Base-by-base conservation (phyloP, 495 filamentous ascomycete genomes). In the Aspergillus ostianus region DNA sequence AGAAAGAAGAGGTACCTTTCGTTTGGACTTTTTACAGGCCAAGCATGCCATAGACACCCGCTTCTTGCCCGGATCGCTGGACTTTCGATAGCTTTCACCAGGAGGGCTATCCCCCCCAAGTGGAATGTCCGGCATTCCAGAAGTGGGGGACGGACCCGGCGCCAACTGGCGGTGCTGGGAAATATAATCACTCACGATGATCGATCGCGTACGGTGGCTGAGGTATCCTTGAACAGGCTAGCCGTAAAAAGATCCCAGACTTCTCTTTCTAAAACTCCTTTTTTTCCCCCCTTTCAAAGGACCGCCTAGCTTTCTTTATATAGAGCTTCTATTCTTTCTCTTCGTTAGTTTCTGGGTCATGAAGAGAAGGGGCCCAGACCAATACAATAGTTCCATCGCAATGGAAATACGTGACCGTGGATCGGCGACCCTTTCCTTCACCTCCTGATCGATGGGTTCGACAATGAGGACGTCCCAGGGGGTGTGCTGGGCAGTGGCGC, bases 1-100 rank as follows among this genome's bases (percentile, higher is more conserved):
- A 32, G 12, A 13, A 41, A 4, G 13, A 10, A 17, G 36, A 58
- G 67, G 52, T 49, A 64, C 76, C 70, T 80, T 80, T 7, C 77
- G 69, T 61, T 80, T 80, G 0, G 77, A 80, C 61, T 78, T 78
- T 46, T 80, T 80, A 61, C 77, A 80, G 0, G 76, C 73, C 54
- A 78, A 51, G 65, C 77, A 80, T 7, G 77, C 77, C 53, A 77
- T 79, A 0, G 77, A 80, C 2, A 78, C 77, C 10, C 77, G 66
- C 57, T 77, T 80, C 64, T 79, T 79, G 64, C 70, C 70, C 0
- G 59, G 21, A 15, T 63, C 59, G 5, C 53, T 51, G 3, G 57
- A 29, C 10, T 56, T 30, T 12, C 58, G 64, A 47, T 58, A 55
- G 12, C 63, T 62, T 44, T 68, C 59, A n/a, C 58, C 52, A 3